These are phyloP conservation scores for Cenococcum geophilum DNA, from an alignment of 495 filamentous ascomycete species.

Conservation along the genomic window DNA sequence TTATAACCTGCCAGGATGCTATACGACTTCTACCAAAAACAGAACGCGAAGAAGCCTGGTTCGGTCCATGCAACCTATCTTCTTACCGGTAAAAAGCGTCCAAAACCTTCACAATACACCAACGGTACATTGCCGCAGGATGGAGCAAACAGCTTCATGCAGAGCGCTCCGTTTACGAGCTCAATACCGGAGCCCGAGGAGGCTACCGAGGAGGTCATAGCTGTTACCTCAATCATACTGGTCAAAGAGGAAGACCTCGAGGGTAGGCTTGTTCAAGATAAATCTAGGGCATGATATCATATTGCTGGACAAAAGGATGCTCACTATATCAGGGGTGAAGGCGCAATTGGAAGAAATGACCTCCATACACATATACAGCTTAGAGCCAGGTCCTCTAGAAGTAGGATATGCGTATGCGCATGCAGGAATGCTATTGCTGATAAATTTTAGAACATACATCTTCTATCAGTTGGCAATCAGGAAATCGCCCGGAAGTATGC, in stretches of 20 bases:
- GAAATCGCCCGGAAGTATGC: conserved; percentile 50
- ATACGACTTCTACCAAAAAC: conserved; percentile 73
- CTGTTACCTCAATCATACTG: conserved; percentile 58
- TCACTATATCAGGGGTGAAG: conserved; percentile 51
- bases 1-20: conserved; percentile 62
- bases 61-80: conserved; percentile 84
- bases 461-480: conserved; percentile 61
- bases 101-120: conserved; percentile 11
- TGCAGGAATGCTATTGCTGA: conserved; percentile 36
- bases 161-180: conserved; percentile 59
- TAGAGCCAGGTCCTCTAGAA: conserved; percentile 64
- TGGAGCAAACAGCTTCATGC: conserved; percentile 69
- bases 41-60: conserved; percentile 70
- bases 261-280: conserved; percentile 43
- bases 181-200: conserved; percentile 51
- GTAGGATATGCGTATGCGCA: conserved; percentile 31
- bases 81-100: conserved; percentile 55
- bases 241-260: conserved; percentile 75
- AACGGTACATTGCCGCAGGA: conserved; percentile 37
- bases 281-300: neutral
- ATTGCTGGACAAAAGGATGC: neutral
- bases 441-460: conserved; percentile 50
- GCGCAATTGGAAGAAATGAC: conserved; percentile 60
- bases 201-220: conserved; percentile 34
- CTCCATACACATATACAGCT: conserved; percentile 81